Conservation (phyloP, 2,329 filamentous ascomycete genomes). For the Aspergillus novoparasiticus region DNA sequence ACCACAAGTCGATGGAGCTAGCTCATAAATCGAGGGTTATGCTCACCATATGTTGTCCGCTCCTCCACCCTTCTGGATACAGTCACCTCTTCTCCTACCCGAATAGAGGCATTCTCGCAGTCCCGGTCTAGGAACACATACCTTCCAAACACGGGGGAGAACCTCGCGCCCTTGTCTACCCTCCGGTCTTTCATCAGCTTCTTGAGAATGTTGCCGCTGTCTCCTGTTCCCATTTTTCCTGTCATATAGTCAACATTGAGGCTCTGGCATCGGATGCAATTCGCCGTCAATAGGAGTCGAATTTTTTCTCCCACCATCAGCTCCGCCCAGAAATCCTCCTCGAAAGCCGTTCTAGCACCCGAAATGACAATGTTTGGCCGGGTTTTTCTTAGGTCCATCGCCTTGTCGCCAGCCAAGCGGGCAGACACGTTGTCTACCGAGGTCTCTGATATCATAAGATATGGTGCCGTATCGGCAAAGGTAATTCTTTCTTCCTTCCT, state of each 20-base stretch:
- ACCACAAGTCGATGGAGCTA: not conserved
- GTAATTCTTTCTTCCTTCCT: slow-evolving; percentile 29
- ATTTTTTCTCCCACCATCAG: slow-evolving; percentile 47
- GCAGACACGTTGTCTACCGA: slow-evolving; percentile 69
- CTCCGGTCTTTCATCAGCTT: slow-evolving; percentile 70
- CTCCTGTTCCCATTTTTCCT: slow-evolving; percentile 60
- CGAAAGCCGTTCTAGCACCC: slow-evolving; percentile 59
- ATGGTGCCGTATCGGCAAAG: slow-evolving; percentile 53
- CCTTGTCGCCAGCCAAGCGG: slow-evolving; percentile 53
- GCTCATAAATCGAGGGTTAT: not conserved
- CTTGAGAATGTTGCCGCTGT: slow-evolving; percentile 66
- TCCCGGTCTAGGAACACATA: slow-evolving; percentile 63
- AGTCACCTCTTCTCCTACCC: slow-evolving; percentile 59
- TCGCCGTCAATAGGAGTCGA: slow-evolving; percentile 64
- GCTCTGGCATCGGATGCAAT: slow-evolving; percentile 69
- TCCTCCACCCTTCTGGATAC: slow-evolving; percentile 55
- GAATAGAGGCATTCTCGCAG: slow-evolving; percentile 44
- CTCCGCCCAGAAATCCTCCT: slow-evolving; percentile 74
- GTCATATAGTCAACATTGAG: slow-evolving; percentile 73
- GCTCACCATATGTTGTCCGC: slow-evolving; percentile 59
- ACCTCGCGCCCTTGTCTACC: slow-evolving; percentile 69
- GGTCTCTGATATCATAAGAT: slow-evolving; percentile 69
- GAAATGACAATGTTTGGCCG: slow-evolving; percentile 72
- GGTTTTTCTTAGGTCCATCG: slow-evolving; percentile 69
- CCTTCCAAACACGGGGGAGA: slow-evolving; percentile 71